phyloP scores from a whole-genome alignment of 257 asterid species.

The Solanum arcanum region DNA sequence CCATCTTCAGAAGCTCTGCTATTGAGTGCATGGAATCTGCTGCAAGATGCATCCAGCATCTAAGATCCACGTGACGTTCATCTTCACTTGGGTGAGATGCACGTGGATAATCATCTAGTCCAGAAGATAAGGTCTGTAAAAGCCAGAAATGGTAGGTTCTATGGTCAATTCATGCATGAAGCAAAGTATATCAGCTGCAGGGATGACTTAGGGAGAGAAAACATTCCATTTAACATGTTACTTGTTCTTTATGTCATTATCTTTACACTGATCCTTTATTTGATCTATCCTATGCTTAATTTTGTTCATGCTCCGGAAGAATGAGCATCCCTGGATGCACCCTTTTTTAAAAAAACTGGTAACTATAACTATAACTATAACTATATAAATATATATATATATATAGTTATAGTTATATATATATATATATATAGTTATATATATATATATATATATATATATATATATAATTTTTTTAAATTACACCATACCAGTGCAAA shows the following conservation, averaged over 20 bases:
- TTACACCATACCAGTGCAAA: too few relatives aligned
- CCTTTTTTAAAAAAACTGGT: not conserved
- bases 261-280: not conserved
- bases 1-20: conserved; percentile 55
- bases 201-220: not conserved
- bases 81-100: conserved; percentile 95
- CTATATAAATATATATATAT: too few relatives aligned
- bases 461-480: too few relatives aligned
- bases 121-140: conserved; percentile 81
- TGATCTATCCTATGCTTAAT: not conserved
- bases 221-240: not conserved
- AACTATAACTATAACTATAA: too few relatives aligned
- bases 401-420: too few relatives aligned
- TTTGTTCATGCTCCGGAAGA: not conserved
- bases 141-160: conserved; percentile 1
- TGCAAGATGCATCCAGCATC: conserved; percentile 98
- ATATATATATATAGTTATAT: too few relatives aligned
- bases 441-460: too few relatives aligned
- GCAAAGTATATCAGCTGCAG: not conserved
- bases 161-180: not conserved
- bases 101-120: conserved; percentile 97
- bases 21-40: conserved; percentile 94
- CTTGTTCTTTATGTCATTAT: not conserved
- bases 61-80: conserved; percentile 94
- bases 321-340: not conserved